Base-by-base conservation (phyloP, 805 yeast species). In the Kregervanrija pseudodelftensis region DNA sequence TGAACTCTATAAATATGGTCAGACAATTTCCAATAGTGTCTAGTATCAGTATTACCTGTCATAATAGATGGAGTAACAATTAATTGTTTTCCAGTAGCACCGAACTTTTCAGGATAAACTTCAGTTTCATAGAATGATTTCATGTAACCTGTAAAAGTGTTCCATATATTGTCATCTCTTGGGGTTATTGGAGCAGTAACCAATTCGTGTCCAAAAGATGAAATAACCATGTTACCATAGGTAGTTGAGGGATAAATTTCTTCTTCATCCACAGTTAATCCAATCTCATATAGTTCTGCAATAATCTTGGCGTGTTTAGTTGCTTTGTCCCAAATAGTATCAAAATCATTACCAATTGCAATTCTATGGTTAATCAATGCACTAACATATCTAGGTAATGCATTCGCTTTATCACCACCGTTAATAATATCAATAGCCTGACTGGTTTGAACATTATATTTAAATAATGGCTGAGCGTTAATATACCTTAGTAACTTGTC, bases 351-450 rank as follows among this genome's bases (percentile, higher is more conserved):
- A 49, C 79, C 87, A 38, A 79, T 64, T 8, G 63, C 40, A 36
- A 62, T 69, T 56, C 95, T 70, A 55, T 82, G 83, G 62, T 86
- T 84, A 37, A 82, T 68, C 33, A 71, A 57, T 36, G 79, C 67
- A 30, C 64, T 60, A 3, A 76, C 76, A 22, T 68, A 61, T 57
- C 85, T 91, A 2, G 95, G 95, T 39, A 85, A 65, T 1, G 93
- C 89, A 56, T 85, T 85, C 22, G 81, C 71, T 63, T 85, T 85
- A 46, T 79, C 73, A 37, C 95, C 95, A 30, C 93, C 93, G 11
- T 64, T 57, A 47, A 86, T 69, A 17, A 81, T 70, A 55, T 82
- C 88, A 39, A 75, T 70, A 0, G 91, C 84, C 61, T 79, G 86
- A 4, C 86, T 73, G 0, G 91, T 83, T 43, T 72, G 67, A 17